Base-by-base conservation (phyloP, 2,329 filamentous ascomycete species). In the Lomentospora prolificans region DNA sequence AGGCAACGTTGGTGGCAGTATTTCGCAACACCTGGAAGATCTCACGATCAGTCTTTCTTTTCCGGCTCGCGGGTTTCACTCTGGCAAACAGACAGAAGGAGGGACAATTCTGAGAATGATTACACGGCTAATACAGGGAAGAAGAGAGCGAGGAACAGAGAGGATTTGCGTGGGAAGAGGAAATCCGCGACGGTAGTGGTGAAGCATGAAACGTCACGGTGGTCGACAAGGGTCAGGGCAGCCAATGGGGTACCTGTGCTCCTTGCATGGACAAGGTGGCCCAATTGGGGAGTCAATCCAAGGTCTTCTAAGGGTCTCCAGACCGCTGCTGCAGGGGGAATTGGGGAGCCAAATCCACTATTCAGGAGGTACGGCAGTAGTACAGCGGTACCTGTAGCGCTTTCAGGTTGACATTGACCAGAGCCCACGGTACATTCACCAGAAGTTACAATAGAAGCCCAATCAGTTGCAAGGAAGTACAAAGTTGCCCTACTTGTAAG, bases 191-290 rank as follows among this genome's bases (percentile, higher is more conserved):
- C 65, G 60, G 48, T 58, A 56, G 58, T 61, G 58, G 60, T 62
- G 58, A 61, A 56, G 62, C 59, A 60, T 67, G 65, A 67, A 67
- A 66, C 65, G 64, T 63, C 55, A 61, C 60, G 59, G 61, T 58
- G 58, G 55, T 48, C 55, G 59, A 57, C 61, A 61, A 58, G 61
- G 61, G 57, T 61, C 48, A 39, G 30, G 30, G 19, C 55, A 50
- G 56, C 61, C 62, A 63, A 64, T 63, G 50, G 57, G 52, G 31
- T 17, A 53, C 19, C 17, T 48, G 44, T 22, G n/a, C n/a, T n/a
- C 10, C 44, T 19, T 48, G 44, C 44, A 48, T 48, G 22, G 44
- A 48, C 44, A 22, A 19, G 44, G 44, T 48, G 22, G 19, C 44
- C 44, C 44, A 48, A 48, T 22, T 27, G 44, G 44, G 44, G 44